Conservation (phyloP, 1,284 basidiomycete species). For the Naganishia sp. region DNA sequence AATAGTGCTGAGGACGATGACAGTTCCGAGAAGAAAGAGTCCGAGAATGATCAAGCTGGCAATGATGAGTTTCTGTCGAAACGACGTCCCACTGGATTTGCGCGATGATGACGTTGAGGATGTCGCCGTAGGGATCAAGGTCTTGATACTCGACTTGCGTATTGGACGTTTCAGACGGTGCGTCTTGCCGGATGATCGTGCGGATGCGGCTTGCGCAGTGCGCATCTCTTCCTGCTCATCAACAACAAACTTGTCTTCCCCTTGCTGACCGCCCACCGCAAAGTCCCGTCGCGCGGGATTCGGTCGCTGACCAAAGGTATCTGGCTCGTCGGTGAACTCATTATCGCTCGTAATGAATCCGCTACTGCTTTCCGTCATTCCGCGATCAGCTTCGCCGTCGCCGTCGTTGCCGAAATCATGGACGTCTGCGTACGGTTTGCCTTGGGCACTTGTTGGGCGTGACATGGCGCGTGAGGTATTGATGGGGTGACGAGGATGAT, state of each 20-base stretch:
- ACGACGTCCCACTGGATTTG: neutral
- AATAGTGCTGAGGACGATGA: constrained; percentile 86
- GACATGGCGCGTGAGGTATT: neutral
- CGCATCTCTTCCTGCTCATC: neutral
- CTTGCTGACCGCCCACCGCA: neutral
- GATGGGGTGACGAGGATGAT: neutral
- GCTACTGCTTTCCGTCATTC: constrained; percentile 5
- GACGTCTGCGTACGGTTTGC: neutral
- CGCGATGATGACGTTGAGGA: constrained; percentile 1
- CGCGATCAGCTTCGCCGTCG: constrained; percentile 3
- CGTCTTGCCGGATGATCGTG: neutral
- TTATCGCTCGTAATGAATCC: constrained; percentile 20
- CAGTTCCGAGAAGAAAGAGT: constrained; percentile 83
- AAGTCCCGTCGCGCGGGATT: neutral
- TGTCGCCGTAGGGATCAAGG: neutral
- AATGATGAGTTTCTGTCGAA: constrained; percentile 57
- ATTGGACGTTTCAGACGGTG: constrained; percentile 13
- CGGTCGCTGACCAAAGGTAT: neutral
- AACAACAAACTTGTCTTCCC: neutral
- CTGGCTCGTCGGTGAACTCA: constrained; percentile 15
- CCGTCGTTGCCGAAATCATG: constrained; percentile 21
- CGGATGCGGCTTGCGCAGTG: neutral
- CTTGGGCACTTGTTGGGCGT: neutral
- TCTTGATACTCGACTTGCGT: constrained; percentile 19
- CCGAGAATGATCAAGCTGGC: constrained; percentile 74